Conservation (phyloP, 768 basidiomycete genomes). For the Leccinum subgranulosum region DNA sequence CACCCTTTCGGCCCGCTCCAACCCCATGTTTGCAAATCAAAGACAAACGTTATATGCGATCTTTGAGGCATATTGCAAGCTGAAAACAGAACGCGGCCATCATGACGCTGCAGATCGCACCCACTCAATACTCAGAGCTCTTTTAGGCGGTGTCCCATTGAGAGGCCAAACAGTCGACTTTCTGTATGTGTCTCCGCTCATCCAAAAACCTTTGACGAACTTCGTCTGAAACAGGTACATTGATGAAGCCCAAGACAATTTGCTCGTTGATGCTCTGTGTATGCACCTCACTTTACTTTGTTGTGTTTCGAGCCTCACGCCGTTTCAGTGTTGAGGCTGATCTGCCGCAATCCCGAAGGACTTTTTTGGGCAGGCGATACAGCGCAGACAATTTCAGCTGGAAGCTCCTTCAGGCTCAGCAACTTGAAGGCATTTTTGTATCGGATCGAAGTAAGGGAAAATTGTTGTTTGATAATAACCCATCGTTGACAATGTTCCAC, state of each 20-base stretch:
- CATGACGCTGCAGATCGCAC: slow-evolving; percentile 65
- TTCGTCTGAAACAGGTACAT: slow-evolving; percentile 43
- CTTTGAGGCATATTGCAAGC: slow-evolving; percentile 49
- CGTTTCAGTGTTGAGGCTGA: slow-evolving; percentile 50
- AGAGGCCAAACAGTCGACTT: slow-evolving; percentile 49
- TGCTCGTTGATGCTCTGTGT: slow-evolving; percentile 63
- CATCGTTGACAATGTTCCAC: background rate
- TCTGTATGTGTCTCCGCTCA: slow-evolving; percentile 39
- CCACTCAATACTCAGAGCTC: slow-evolving; percentile 43
- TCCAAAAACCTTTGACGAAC: background rate
- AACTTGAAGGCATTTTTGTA: slow-evolving; percentile 68
- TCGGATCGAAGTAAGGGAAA: slow-evolving; percentile 50
- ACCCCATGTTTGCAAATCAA: slow-evolving; percentile 52
- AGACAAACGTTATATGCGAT: slow-evolving; percentile 49
- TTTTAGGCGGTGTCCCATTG: slow-evolving; percentile 29
- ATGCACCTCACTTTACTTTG: slow-evolving; percentile 12
- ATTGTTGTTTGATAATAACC: background rate
- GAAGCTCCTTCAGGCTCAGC: slow-evolving; percentile 69
- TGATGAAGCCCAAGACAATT: slow-evolving; percentile 72
- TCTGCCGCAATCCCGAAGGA: slow-evolving; percentile 63
- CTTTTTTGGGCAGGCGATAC: slow-evolving; percentile 82
- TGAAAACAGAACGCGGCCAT: slow-evolving; percentile 41
- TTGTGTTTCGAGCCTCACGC: slow-evolving; percentile 6
- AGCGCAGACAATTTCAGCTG: slow-evolving; percentile 72
- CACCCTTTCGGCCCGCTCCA: slow-evolving; percentile 46